These are phyloP conservation scores for Secale cereale DNA, from an alignment of 176 grass and related monocot species.

Conservation along the genomic window DNA sequence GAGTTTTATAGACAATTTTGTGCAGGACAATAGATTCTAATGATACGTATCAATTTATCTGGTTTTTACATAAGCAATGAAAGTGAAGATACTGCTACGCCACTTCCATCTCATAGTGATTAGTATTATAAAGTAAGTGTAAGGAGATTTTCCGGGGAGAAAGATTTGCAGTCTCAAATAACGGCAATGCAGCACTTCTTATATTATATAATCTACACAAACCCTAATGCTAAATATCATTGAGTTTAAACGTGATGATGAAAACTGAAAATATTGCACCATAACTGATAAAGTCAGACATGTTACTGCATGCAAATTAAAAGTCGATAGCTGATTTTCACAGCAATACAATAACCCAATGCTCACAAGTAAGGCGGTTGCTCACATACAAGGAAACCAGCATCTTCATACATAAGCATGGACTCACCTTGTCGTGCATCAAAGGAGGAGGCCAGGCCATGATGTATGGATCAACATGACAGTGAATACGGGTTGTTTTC, in stretches of 20 bases:
- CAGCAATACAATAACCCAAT: background rate
- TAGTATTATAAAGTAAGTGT: background rate
- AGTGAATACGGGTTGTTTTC: background rate
- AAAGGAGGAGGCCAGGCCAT: background rate
- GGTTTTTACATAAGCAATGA: background rate
- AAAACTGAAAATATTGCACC: background rate
- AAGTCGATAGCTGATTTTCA: background rate
- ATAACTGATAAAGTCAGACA: background rate
- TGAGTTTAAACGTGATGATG: too few species aligned
- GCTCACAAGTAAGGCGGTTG: background rate
- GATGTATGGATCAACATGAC: background rate
- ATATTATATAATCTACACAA: background rate
- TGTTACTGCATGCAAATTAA: background rate
- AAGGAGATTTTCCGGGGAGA: background rate
- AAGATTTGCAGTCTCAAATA: background rate
- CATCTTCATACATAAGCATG: background rate
- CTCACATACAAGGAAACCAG: background rate
- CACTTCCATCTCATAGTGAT: background rate
- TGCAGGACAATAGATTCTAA: background rate
- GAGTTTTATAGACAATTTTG: background rate
- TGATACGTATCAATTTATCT: background rate
- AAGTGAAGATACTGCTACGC: background rate
- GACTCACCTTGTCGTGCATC: background rate
- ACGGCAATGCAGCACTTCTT: background rate
- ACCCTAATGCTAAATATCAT: background rate